Evolutionary conservation across 208 protist species (phyloP).

Genomic region (Leishmania guyanensis): DNA sequence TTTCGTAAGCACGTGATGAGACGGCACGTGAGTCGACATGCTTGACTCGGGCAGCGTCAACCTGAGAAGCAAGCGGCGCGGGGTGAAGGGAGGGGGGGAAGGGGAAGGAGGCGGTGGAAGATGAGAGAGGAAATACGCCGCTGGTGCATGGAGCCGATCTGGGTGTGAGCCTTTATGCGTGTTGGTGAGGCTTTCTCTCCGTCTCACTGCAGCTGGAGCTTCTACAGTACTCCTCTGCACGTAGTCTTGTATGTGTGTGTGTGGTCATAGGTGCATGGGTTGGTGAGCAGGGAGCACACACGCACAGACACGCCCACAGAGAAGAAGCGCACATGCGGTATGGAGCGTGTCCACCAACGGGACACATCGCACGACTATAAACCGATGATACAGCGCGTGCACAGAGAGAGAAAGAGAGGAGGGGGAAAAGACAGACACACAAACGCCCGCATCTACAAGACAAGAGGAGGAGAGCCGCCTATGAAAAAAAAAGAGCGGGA

Average conservation of each 20-base stretch:
- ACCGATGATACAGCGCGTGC: background rate
- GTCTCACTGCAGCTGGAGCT: background rate
- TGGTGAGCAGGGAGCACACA: no score
- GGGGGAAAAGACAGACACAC: background rate
- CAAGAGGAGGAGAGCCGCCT: background rate
- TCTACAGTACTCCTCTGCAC: background rate
- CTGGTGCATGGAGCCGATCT: background rate
- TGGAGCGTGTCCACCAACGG: background rate
- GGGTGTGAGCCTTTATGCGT: background rate
- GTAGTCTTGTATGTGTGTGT: background rate
- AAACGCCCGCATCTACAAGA: background rate
- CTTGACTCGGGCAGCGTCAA: background rate
- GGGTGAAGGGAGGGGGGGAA: background rate
- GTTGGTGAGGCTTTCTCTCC: background rate
- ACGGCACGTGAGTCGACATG: background rate
- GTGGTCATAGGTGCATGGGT: no score
- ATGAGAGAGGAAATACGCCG: background rate
- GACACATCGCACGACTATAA: background rate
- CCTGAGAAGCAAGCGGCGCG: background rate
- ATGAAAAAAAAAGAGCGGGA: background rate
- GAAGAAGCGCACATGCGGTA: background rate
- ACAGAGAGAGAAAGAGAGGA: background rate
- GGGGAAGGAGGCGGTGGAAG: background rate
- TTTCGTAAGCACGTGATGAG: background rate
- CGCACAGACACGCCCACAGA: no score